Evolutionary conservation across 805 yeast genomes (phyloP), one percentile per base, ranked within the genome.

Genomic region (Maudiozyma saulgeensis): DNA sequence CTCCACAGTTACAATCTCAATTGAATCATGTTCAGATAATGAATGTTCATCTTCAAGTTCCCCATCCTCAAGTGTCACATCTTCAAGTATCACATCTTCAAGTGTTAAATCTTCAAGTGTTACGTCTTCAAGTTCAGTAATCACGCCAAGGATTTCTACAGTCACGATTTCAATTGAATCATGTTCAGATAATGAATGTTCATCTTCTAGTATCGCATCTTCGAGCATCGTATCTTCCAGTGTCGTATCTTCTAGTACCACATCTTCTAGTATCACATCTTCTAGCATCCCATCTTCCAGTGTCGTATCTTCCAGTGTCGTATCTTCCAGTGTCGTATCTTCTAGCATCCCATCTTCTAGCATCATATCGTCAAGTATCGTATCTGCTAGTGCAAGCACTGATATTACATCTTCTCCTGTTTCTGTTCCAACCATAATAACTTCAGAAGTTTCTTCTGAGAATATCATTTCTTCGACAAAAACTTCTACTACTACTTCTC

Each of bases 21-120:
- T 47, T 32, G 46, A 47, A 43, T 43, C 46, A 18, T 47, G 50
- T 32, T 19, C 46, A 18, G 42, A 32, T 15, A 34, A 34, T 25
- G 16, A 19, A 8, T 47, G 50, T 16, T 12, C 46, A 13, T n/a
- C 35, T 15, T 25, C 43, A 16, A 37, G 23, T 13, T 5, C 9
- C 16, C 8, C 23, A 13, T 15, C 47, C 1, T 8, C 31, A 7
- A 37, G 23, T 13, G 13, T 12, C 16, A 15, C 23, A 13, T 15
- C 47, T 3, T 8, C 31, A 7, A 12, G 15, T 21, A 28, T 43
- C 31, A 25, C 15, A 28, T 7, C 32, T 28, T 31, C 42, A 35
- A 15, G 45, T n/a, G 19, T 46, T 2, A 9, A 43, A 13, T 35
- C 44, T 34, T 34, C 46, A 3, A n/a, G 42, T 39, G n/a, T 41